phyloP scores from a whole-genome alignment of 495 filamentous ascomycete genomes.

The Corynascus novoguineensis region DNA sequence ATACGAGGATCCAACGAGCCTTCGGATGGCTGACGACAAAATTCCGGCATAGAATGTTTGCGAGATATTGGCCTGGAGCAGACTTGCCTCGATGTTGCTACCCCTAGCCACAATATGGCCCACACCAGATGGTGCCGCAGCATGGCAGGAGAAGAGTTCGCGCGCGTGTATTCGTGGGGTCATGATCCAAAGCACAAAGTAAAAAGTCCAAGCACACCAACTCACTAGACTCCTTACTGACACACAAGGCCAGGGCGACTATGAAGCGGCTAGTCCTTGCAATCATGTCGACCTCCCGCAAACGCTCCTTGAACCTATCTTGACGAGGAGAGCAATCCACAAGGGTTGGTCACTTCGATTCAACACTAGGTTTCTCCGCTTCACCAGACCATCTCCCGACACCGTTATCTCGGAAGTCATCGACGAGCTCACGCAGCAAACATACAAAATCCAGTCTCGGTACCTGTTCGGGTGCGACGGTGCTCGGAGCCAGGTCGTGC shows the following conservation, averaged over 20 bases:
- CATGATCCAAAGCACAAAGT: conserved; percentile 44
- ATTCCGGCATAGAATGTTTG: conserved; percentile 40
- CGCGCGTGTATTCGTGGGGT: conserved; percentile 49
- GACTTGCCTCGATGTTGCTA: conserved; percentile 33
- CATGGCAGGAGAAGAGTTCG: conserved; percentile 53
- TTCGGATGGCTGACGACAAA: background rate
- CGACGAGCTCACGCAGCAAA: conserved; percentile 38
- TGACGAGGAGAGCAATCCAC: conserved; percentile 40
- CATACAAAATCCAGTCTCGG: conserved; percentile 45
- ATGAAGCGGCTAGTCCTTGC: conserved; percentile 47
- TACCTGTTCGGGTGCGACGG: conserved; percentile 58
- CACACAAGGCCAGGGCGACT: conserved; percentile 41
- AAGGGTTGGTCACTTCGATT: conserved; percentile 43
- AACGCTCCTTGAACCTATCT: conserved; percentile 47
- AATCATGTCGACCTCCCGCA: conserved; percentile 46
- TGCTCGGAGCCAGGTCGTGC: conserved; percentile 47
- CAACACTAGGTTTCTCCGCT: conserved; percentile 36
- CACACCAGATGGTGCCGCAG: conserved; percentile 51
- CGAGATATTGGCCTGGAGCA: conserved; percentile 48
- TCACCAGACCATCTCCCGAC: conserved; percentile 25
- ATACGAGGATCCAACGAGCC: too few species aligned
- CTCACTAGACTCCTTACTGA: background rate
- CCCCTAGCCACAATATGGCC: conserved; percentile 37
- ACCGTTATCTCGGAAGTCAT: conserved; percentile 35
- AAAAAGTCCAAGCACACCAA: background rate